phyloP scores from a whole-genome alignment of 1,284 basidiomycete species.

The Microbotryomycetes sp. region DNA sequence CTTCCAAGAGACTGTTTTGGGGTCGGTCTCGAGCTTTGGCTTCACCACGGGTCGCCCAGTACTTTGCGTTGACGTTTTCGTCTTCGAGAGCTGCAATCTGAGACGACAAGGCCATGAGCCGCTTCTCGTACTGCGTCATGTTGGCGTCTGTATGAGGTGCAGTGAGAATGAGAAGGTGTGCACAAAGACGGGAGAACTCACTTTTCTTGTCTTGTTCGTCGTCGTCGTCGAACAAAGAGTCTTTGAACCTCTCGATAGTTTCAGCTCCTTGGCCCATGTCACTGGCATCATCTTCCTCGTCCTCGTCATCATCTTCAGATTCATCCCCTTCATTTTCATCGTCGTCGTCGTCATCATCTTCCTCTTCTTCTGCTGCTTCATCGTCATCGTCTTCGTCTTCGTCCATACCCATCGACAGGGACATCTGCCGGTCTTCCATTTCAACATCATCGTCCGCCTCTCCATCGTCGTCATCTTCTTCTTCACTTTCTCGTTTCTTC shows the following conservation, averaged over 20 bases:
- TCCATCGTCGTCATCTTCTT: conserved; percentile 39
- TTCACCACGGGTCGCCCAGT: conserved; percentile 93
- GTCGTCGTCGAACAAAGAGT: conserved; percentile 50
- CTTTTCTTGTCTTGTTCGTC: conserved; percentile 38
- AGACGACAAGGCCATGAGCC: conserved; percentile 46
- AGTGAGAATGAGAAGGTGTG: not conserved
- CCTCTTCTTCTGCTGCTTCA: conserved; percentile 2
- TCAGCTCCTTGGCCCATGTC: conserved; percentile 34
- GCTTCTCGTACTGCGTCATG: conserved; percentile 48
- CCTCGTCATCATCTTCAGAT: conserved; percentile 35
- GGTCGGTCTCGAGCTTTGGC: conserved; percentile 73
- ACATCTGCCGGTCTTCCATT: conserved; percentile 28
- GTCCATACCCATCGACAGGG: conserved; percentile 27
- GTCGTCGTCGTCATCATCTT: conserved; percentile 22
- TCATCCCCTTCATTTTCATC: conserved; percentile 28
- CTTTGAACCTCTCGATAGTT: conserved; percentile 47
- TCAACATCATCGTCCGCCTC: conserved; percentile 33
- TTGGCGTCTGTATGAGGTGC: conserved; percentile 25
- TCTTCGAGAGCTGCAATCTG: conserved; percentile 51
- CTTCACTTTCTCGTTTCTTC: conserved; percentile 30
- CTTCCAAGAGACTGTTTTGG: conserved; percentile 82
- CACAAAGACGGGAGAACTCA: not conserved
- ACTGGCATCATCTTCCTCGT: conserved; percentile 34
- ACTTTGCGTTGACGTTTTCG: conserved; percentile 53
- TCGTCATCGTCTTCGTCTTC: conserved; percentile 43